Evolutionary conservation across 2,329 filamentous ascomycete species (phyloP).

Genomic region (Emericellopsis atlantica): DNA sequence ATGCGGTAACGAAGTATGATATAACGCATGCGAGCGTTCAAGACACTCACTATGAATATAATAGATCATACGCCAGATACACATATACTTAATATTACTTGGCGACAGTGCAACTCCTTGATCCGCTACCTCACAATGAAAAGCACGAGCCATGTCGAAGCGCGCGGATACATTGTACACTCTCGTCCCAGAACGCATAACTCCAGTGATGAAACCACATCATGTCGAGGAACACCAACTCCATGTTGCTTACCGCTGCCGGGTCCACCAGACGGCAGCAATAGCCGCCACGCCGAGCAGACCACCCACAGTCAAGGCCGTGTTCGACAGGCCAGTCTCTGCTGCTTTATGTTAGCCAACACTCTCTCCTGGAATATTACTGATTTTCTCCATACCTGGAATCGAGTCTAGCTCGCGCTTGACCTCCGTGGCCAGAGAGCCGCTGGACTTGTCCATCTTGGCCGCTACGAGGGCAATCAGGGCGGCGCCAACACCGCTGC

Average conservation of each 20-base stretch:
- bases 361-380: not conserved
- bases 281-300: conserved; percentile 22
- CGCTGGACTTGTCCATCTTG: conserved; percentile 39
- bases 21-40: too few relatives aligned
- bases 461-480: conserved; percentile 86
- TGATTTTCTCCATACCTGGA: conserved; percentile 10
- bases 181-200: too few relatives aligned
- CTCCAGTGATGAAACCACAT: too few relatives aligned
- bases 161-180: too few relatives aligned
- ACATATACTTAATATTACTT: too few relatives aligned
- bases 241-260: conserved; percentile 7
- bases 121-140: too few relatives aligned
- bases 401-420: conserved; percentile 20
- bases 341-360: conserved; percentile 8
- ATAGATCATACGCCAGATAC: too few relatives aligned
- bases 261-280: conserved; percentile 23
- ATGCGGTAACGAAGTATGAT: too few relatives aligned
- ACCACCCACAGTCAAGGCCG: conserved; percentile 18
- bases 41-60: too few relatives aligned
- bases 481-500: conserved; percentile 72
- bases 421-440: conserved; percentile 21
- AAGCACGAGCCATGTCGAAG: too few relatives aligned
- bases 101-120: too few relatives aligned
- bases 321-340: conserved; percentile 16
- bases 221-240: too few relatives aligned